A percentile compares a stretch with the other conserved stretches of the same genome.
These are phyloP conservation scores for Sanghuangporus sanghuang DNA, from an alignment of 1,284 basidiomycete species.

Conservation along the genomic window DNA sequence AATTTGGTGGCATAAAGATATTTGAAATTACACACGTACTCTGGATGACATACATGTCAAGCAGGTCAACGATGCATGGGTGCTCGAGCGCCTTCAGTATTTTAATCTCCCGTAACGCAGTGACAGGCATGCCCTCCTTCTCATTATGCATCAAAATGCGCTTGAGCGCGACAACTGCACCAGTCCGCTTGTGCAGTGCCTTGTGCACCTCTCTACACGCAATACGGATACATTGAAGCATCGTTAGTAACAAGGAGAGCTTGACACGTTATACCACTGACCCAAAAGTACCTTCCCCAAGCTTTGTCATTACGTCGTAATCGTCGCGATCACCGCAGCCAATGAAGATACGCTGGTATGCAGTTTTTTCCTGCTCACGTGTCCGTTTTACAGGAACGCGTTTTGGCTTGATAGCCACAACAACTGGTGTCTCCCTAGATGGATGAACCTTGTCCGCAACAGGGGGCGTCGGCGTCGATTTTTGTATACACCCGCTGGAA, in stretches of 20 bases:
- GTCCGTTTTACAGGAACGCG: slow-evolving; percentile 43
- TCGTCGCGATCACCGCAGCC: slow-evolving; percentile 77
- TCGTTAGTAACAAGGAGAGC: not conserved
- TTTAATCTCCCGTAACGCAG: slow-evolving; percentile 97
- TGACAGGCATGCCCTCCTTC: slow-evolving; percentile 95
- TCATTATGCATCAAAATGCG: slow-evolving; percentile 95
- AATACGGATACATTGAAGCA: slow-evolving; percentile 5
- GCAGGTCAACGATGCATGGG: slow-evolving; percentile 79
- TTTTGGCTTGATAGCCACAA: slow-evolving; percentile 24
- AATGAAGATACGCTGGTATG: slow-evolving; percentile 63
- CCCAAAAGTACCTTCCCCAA: slow-evolving; percentile 97
- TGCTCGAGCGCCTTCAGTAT: slow-evolving; percentile 90
- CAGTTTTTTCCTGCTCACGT: slow-evolving; percentile 58
- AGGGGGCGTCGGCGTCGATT: slow-evolving; percentile 6
- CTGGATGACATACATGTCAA: slow-evolving; percentile 87
- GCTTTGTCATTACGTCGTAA: slow-evolving; percentile 78
- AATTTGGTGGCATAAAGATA: slow-evolving; percentile 1
- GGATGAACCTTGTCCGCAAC: slow-evolving; percentile 19
- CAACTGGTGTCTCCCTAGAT: slow-evolving; percentile 23
- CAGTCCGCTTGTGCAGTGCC: slow-evolving; percentile 62
- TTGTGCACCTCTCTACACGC: slow-evolving; percentile 79
- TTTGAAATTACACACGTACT: slow-evolving; percentile 38
- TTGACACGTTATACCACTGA: slow-evolving; percentile 32
- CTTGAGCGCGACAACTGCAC: slow-evolving; percentile 81
- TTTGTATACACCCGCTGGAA: not conserved